Evolutionary conservation across 78 protist genomes (phyloP).

Genomic region (Dictyostelium citrinum): DNA sequence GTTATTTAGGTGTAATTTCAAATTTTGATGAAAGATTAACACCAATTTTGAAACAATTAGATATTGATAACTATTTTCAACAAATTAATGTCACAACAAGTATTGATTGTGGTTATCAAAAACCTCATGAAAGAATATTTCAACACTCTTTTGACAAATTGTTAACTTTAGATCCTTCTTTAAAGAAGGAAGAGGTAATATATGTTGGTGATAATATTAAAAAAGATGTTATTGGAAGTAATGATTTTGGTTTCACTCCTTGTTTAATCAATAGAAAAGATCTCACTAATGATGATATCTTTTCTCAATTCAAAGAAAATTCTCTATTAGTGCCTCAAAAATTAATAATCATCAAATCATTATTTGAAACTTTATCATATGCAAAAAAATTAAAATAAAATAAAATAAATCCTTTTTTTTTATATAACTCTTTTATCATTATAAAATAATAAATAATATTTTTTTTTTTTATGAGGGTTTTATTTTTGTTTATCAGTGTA

Average conservation of each 20-base stretch:
- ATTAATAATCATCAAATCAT: neutral
- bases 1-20: constrained; percentile 1
- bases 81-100: constrained; percentile 24
- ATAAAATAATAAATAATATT: too few relatives aligned
- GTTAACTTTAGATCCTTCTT: neutral
- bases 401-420: neutral
- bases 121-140: constrained; percentile 13
- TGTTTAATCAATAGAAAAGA: constrained; percentile 3
- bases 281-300: neutral
- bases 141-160: neutral
- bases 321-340: neutral
- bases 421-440: too few relatives aligned
- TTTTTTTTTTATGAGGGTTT: neutral
- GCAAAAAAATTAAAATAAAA: neutral
- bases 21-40: constrained; percentile 60
- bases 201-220: constrained; percentile 40
- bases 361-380: neutral
- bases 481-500: neutral
- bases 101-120: constrained; percentile 21
- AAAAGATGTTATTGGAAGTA: constrained; percentile 12
- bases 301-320: neutral
- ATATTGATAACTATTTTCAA: neutral
- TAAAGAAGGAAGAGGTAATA: neutral
- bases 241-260: neutral
- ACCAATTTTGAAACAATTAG: neutral